Conservation (phyloP, 2,329 filamentous ascomycete genomes). For the Venturia oleaginea region DNA sequence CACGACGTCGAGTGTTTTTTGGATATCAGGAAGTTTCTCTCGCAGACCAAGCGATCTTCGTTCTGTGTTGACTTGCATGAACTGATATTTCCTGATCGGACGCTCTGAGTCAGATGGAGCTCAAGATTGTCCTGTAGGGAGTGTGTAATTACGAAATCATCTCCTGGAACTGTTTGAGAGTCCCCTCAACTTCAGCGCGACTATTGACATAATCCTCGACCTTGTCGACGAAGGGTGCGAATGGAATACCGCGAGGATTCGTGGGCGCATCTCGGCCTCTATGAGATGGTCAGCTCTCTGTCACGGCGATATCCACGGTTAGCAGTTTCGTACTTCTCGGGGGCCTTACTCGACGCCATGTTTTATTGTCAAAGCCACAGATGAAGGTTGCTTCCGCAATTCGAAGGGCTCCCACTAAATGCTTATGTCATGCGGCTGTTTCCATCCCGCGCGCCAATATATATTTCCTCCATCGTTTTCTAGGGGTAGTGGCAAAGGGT, state of each 20-base stretch:
- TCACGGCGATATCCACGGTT: background rate
- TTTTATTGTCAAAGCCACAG: background rate
- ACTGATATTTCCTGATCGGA: slow-evolving; percentile 74
- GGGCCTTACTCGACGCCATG: background rate
- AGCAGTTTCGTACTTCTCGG: background rate
- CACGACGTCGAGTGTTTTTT: slow-evolving; percentile 90
- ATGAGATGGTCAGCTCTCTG: background rate
- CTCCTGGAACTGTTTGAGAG: slow-evolving; percentile 77
- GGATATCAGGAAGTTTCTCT: slow-evolving; percentile 95
- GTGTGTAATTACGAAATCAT: slow-evolving; percentile 65
- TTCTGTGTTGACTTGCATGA: slow-evolving; percentile 95
- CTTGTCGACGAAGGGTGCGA: slow-evolving; percentile 77
- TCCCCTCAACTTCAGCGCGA: slow-evolving; percentile 69
- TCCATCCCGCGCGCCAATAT: no score
- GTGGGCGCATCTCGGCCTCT: slow-evolving; percentile 43
- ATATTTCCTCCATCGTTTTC: no score
- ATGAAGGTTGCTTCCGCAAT: no score
- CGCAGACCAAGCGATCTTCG: slow-evolving; percentile 70
- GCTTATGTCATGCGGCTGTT: no score
- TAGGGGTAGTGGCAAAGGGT: no score
- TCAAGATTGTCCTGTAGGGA: background rate
- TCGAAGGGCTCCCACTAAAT: background rate
- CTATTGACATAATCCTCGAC: slow-evolving; percentile 81
- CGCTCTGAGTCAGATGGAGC: background rate
- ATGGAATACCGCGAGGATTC: slow-evolving; percentile 76